These are phyloP conservation scores for Mortierella hygrophila DNA, from an alignment of 192 early-diverging fungal genomes.

Conservation along the genomic window DNA sequence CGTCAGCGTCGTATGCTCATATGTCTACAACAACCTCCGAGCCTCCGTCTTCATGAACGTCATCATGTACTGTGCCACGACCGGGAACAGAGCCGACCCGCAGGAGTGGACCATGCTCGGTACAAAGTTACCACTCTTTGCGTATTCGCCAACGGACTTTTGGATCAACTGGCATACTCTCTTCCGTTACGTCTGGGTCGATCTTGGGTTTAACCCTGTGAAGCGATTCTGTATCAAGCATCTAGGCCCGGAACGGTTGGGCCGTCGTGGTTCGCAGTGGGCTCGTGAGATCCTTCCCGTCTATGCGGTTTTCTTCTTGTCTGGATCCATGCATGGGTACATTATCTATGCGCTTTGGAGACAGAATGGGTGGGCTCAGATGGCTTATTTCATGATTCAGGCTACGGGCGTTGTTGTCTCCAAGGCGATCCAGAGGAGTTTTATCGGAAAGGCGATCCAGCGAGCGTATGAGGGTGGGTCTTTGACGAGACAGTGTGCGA, in stretches of 20 bases:
- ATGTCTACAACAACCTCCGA: constrained; percentile 20
- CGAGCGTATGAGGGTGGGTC: constrained; percentile 9
- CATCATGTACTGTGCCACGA: not conserved
- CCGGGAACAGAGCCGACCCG: constrained; percentile 6
- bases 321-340: constrained; percentile 34
- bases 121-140: constrained; percentile 27
- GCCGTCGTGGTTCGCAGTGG: not conserved
- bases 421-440: constrained; percentile 17
- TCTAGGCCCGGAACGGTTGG: constrained; percentile 17
- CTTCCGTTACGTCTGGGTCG: constrained; percentile 52
- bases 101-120: constrained; percentile 34
- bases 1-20: not conserved
- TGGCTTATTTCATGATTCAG: constrained; percentile 38
- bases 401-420: constrained; percentile 27
- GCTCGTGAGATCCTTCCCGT: constrained; percentile 14
- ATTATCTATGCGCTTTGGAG: constrained; percentile 31
- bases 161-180: constrained; percentile 48
- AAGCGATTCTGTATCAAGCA: constrained; percentile 13
- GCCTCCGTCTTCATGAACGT: constrained; percentile 6
- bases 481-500: not conserved
- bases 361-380: constrained; percentile 30
- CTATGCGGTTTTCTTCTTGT: constrained; percentile 33
- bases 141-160: constrained; percentile 27
- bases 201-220: constrained; percentile 32
- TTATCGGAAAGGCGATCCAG: not conserved